phyloP scores from a whole-genome alignment of 1,284 basidiomycete genomes.

The Puccinia polysora region DNA sequence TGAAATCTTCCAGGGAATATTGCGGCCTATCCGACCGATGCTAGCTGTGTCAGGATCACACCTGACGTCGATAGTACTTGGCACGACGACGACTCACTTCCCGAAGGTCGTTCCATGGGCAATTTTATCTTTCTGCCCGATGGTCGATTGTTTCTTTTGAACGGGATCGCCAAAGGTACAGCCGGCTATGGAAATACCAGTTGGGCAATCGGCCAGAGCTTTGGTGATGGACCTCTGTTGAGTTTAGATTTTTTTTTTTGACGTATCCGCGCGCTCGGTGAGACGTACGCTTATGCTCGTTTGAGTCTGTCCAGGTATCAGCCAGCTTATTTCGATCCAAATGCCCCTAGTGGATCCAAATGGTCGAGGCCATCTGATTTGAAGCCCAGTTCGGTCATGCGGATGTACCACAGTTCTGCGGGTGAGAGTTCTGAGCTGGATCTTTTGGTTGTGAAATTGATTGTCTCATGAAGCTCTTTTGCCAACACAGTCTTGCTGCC shows the following conservation, averaged over 20 bases:
- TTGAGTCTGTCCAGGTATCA: constrained; percentile 11
- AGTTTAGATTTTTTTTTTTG: background rate
- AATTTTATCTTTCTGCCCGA: constrained; percentile 76
- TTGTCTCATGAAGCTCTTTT: constrained; percentile 16
- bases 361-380: constrained; percentile 39
- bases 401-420: constrained; percentile 85
- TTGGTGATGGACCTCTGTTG: constrained; percentile 61
- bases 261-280: constrained; percentile 48
- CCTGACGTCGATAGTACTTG: constrained; percentile 71
- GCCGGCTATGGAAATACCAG: constrained; percentile 56
- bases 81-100: constrained; percentile 65
- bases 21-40: constrained; percentile 50
- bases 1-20: constrained; percentile 58
- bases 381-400: constrained; percentile 61
- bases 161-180: constrained; percentile 71
- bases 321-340: constrained; percentile 29
- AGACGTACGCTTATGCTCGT: constrained; percentile 56
- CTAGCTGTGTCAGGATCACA: constrained; percentile 61
- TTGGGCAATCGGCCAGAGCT: constrained; percentile 57
- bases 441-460: background rate
- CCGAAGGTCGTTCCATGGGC: constrained; percentile 75
- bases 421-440: constrained; percentile 44
- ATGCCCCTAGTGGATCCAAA: constrained; percentile 23
- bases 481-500: constrained; percentile 76
- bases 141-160: constrained; percentile 68